phyloP scores from a whole-genome alignment of 495 filamentous ascomycete species.

The Pseudoneurospora amorphoporcata region DNA sequence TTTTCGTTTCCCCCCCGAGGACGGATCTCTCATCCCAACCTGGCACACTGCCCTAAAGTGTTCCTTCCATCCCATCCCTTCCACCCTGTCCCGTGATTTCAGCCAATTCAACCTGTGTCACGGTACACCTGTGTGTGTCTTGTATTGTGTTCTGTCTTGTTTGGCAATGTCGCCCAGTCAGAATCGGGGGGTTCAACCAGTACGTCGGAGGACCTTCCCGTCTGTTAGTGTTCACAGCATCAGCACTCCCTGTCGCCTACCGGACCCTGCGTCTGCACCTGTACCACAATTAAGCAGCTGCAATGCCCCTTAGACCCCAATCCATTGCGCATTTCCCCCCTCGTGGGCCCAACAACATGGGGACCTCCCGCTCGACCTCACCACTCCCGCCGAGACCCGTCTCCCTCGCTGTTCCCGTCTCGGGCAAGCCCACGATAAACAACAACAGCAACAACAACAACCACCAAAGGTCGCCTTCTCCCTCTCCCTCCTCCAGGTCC shows the following conservation, averaged over 20 bases:
- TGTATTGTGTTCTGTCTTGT: not conserved
- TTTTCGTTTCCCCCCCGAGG: not conserved
- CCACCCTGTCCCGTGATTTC: not conserved
- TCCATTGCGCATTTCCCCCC: not conserved
- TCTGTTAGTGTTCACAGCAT: not conserved
- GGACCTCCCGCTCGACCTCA: not conserved
- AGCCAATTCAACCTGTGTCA: not conserved
- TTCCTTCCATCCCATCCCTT: not conserved
- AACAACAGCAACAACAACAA: not conserved
- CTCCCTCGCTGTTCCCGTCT: not conserved
- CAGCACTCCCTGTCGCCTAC: not conserved
- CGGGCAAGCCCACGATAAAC: slow-evolving; percentile 6
- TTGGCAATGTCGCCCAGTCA: slow-evolving; percentile 20
- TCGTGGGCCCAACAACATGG: not conserved
- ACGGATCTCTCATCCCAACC: not conserved
- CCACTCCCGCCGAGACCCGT: not conserved
- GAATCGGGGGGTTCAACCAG: slow-evolving; percentile 2
- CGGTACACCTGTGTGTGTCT: slow-evolving; percentile 1
- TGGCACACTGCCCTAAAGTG: not conserved
- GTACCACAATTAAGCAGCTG: not conserved
- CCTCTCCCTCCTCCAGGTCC: not conserved
- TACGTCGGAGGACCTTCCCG: not conserved
- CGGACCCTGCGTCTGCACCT: not conserved
- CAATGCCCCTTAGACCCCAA: slow-evolving; percentile 3
- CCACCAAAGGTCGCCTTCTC: not conserved